Evolutionary conservation across 768 basidiomycete genomes (phyloP), one percentile per base, ranked within the genome.

Genomic region (Termitomyces sp.): DNA sequence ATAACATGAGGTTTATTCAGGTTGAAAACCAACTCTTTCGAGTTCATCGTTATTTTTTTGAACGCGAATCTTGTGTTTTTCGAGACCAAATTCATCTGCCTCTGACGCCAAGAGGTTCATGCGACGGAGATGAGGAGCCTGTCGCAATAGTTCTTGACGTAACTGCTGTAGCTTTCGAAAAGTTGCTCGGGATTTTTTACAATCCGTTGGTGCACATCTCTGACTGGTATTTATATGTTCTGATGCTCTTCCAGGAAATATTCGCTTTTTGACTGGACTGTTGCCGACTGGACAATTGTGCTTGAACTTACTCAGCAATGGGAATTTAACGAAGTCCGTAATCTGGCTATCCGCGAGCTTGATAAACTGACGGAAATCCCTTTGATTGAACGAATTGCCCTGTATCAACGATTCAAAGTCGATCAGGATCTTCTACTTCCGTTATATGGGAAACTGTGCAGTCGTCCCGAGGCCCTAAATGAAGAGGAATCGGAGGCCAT

Each of bases 1-100:
- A 46, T 40, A 47, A 58, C 37, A 40, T 45, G 31, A 25, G 12
- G 34, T 36, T 49, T 40, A 31, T 46, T 25, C 56, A 89, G 87
- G 83, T 84, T 15, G 84, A 86, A 52, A 79, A 85, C 58, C 70
- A 76, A 4, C 72, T 82, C 0, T 89, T 86, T 63, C 74, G 81
- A 0, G 77, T 90, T 0, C 87, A 88, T 60, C 77, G 81, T 0
- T 84, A 82, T 48, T 87, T 88, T 53, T 86, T 90, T 43, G 77
- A 78, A n/a, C 74, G 87, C 0, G 86, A 90, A 56, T 88, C 86
- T 0, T 54, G 70, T 0, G 77, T 73, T 36, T 87, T 88, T 68
- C 70, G 69, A 10, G 68, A 70, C 0, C 72, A 76, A 54, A 59
- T 83, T 43, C 62, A 66, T 5, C 51, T 59, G 17, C 72, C 78